Evolutionary conservation across 2,329 filamentous ascomycete genomes (phyloP), one percentile per base, ranked within the genome.

Genomic region (Apiospora pterosperma): DNA sequence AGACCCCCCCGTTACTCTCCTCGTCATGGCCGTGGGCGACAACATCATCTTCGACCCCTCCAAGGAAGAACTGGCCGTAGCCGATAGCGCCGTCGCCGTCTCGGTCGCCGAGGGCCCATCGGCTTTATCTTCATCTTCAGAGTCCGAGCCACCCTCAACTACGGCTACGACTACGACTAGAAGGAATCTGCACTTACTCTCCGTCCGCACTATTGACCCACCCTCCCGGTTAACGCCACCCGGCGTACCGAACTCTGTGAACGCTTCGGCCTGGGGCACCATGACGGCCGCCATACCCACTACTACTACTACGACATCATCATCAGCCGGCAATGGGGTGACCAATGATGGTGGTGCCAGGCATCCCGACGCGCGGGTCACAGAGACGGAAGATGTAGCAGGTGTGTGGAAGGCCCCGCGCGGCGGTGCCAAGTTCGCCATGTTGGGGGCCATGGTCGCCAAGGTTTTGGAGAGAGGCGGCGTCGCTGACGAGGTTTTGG

Each of bases 1-100:
- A 86, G 90, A 60, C 96, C 96, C 5, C n/a, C 93, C 96, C 0
- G 87, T 99, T 64, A 97, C 95, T 4, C 85, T 99, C 23, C 89
- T 99, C 12, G 93, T 98, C 64, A 91, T 97, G 77, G 88, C 91
- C 3, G 90, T 97, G 0, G 92, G 91, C 65, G 84, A 90, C 65
- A 98, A 96, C 76, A 90, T 97, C 78, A 91, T 99, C 69, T 97
- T 98, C 79, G 96, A 99, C 76, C 95, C 96, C 0, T 90, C 88
- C 62, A 89, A 90, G 70, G 94, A 97, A 76, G 96, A 99, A 77
- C 88, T 99, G 19, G 92, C 93, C 2, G 95, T 98, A 4, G 96
- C 96, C 1, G 95, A 98, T 73, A 88, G 90, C 14, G 92, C 96
- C 3, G 82, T 98, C 58, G 96, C 95, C 1, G 87, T 98, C 5